phyloP scores from a whole-genome alignment of 108 stramenopile species.

The Seminavis robusta region DNA sequence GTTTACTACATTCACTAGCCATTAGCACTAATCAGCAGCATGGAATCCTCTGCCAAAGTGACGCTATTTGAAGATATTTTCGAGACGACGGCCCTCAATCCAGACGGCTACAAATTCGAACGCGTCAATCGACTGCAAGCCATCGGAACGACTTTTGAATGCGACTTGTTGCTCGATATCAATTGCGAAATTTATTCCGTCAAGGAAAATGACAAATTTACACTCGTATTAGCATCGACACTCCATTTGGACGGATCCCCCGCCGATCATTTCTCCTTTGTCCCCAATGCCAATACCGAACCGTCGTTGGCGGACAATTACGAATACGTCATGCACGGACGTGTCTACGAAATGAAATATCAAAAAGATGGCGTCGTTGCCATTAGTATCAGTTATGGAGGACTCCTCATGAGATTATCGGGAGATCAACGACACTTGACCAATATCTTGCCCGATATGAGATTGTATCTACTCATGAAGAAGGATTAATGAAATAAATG shows the following conservation, averaged over 20 bases:
- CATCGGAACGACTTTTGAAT: conserved; percentile 91
- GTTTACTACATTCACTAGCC: too few species aligned
- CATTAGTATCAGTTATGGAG: conserved; percentile 90
- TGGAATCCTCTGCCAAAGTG: conserved; percentile 72
- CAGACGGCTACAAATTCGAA: conserved; percentile 89
- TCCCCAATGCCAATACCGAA: conserved; percentile 47
- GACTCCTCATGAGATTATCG: conserved; percentile 91
- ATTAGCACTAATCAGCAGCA: conserved; percentile 10
- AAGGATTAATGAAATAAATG: too few species aligned
- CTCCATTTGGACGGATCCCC: conserved; percentile 91
- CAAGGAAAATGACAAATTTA: conserved; percentile 82
- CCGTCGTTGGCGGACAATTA: conserved; percentile 91
- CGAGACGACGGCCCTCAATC: conserved; percentile 91
- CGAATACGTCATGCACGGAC: conserved; percentile 98
- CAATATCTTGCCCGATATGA: conserved; percentile 86
- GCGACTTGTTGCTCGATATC: conserved; percentile 92
- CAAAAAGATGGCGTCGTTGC: conserved; percentile 77
- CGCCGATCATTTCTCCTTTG: conserved; percentile 90
- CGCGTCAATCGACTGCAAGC: conserved; percentile 89
- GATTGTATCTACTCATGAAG: conserved; percentile 88
- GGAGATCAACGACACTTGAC: conserved; percentile 92
- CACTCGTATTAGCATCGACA: conserved; percentile 89
- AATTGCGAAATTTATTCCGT: conserved; percentile 92
- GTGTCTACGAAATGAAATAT: conserved; percentile 90
- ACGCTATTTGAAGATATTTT: conserved; percentile 98